phyloP scores from a whole-genome alignment of 768 basidiomycete genomes.

The Leccinum rimulosum region DNA sequence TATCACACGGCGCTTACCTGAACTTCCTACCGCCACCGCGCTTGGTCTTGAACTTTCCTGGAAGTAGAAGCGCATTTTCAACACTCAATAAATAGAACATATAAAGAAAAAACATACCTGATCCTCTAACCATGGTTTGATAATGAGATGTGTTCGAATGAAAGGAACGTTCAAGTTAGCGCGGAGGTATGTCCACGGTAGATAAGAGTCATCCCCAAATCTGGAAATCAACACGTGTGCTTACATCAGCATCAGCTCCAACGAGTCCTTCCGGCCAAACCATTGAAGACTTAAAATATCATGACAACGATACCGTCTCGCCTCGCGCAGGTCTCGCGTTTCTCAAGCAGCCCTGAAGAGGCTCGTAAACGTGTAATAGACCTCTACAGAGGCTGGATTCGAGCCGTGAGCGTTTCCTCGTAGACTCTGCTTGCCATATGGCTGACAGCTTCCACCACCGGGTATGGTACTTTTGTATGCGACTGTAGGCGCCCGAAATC shows the following conservation, averaged over 20 bases:
- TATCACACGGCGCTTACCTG: conserved; percentile 44
- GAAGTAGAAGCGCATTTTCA: neutral
- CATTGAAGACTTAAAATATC: neutral
- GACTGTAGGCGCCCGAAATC: conserved; percentile 86
- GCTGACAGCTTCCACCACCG: neutral
- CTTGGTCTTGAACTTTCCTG: conserved; percentile 82
- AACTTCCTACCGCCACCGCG: conserved; percentile 88
- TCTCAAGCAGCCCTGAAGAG: conserved; percentile 55
- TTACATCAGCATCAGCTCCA: conserved; percentile 17
- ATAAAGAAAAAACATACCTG: conserved; percentile 16
- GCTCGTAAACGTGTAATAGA: conserved; percentile 67
- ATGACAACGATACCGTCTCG: conserved; percentile 91
- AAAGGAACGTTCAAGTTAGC: neutral
- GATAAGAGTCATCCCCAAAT: conserved; percentile 19
- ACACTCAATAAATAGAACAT: neutral
- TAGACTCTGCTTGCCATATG: neutral
- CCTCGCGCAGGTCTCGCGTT: conserved; percentile 66
- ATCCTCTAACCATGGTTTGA: conserved; percentile 32
- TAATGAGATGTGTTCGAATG: neutral
- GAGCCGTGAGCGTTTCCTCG: conserved; percentile 56
- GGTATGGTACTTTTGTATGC: neutral
- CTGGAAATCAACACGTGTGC: conserved; percentile 1
- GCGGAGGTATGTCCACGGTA: conserved; percentile 15
- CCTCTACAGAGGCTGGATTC: conserved; percentile 92
- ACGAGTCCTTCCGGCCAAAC: conserved; percentile 3